These are phyloP conservation scores for Apostasia ramifera DNA, from an alignment of 106 monocot genomes.

Conservation along the genomic window DNA sequence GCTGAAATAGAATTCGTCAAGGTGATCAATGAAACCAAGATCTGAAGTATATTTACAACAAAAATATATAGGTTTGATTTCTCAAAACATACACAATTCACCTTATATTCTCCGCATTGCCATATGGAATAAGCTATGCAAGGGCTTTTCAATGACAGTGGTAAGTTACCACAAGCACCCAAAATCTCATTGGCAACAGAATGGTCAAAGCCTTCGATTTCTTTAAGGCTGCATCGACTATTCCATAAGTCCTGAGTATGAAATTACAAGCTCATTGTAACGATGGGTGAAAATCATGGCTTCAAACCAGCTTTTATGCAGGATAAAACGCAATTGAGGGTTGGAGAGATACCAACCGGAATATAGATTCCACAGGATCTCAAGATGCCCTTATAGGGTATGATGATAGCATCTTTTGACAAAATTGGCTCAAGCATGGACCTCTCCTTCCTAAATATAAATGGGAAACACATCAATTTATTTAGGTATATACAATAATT, in stretches of 20 bases:
- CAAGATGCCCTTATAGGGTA: conserved; percentile 83
- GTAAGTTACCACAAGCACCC: conserved; percentile 77
- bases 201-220: conserved; percentile 91
- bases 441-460: conserved; percentile 66
- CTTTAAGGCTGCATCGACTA: conserved; percentile 48
- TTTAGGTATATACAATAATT: background rate
- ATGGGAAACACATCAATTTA: background rate
- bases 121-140: conserved; percentile 80
- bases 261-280: background rate
- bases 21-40: background rate
- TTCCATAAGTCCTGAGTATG: conserved; percentile 82
- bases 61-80: too few species aligned
- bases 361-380: conserved; percentile 82
- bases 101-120: conserved; percentile 88
- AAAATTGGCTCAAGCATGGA: conserved; percentile 61
- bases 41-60: too few species aligned
- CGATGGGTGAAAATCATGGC: background rate
- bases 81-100: conserved; percentile 5
- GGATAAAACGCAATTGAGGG: background rate
- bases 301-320: background rate
- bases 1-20: too few species aligned
- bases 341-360: conserved; percentile 56
- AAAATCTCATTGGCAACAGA: conserved; percentile 64
- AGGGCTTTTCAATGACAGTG: conserved; percentile 36
- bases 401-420: conserved; percentile 57